Conservation (phyloP, 2,329 filamentous ascomycete species). For the Colletotrichum graminicola region DNA sequence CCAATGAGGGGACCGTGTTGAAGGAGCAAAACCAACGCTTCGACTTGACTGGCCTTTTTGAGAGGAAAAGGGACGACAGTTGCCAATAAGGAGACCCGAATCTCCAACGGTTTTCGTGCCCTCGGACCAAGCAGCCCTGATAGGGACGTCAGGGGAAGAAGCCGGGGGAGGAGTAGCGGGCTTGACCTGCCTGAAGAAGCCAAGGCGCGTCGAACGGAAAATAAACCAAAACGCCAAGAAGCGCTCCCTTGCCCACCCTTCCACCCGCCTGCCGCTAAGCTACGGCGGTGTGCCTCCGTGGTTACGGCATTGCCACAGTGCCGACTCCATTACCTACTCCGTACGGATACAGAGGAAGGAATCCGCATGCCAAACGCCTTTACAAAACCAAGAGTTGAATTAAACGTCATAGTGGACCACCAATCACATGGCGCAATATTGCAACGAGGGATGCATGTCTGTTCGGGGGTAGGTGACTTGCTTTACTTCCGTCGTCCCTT, state of each 20-base stretch:
- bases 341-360: background rate
- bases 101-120: slow-evolving; percentile 7
- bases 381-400: slow-evolving; percentile 25
- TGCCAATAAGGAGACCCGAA: slow-evolving; percentile 14
- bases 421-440: slow-evolving; percentile 1
- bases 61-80: background rate
- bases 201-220: slow-evolving; percentile 16
- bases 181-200: slow-evolving; percentile 10
- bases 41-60: background rate
- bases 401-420: slow-evolving; percentile 32
- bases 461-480: slow-evolving; percentile 1
- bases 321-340: slow-evolving; percentile 6
- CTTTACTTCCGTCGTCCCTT: background rate
- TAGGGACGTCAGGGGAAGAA: background rate
- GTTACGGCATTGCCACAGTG: background rate
- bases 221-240: slow-evolving; percentile 25
- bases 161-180: slow-evolving; percentile 9
- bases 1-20: background rate
- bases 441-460: background rate
- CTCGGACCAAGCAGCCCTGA: slow-evolving; percentile 1
- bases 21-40: background rate
- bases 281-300: background rate
- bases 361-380: slow-evolving; percentile 23
- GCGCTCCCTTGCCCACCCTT: slow-evolving; percentile 4
- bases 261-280: slow-evolving; percentile 2